phyloP scores from a whole-genome alignment of 768 basidiomycete species.

The Vararia minispora region DNA sequence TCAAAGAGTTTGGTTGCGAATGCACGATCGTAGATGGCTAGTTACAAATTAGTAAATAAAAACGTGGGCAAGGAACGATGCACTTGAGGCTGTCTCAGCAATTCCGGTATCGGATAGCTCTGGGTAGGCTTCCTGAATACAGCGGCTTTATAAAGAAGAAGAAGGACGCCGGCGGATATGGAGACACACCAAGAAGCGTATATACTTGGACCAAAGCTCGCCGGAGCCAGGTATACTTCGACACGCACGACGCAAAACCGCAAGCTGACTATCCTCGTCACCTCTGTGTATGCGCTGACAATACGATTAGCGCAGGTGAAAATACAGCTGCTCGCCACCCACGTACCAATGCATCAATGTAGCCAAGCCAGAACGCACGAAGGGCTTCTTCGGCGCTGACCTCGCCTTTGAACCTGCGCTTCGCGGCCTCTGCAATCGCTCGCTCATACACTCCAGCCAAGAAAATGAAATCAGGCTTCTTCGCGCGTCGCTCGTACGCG shows the following conservation, averaged over 20 bases:
- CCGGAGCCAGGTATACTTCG: conserved; percentile 70
- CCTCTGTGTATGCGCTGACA: conserved; percentile 36
- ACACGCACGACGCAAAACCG: conserved; percentile 43
- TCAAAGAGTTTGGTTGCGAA: conserved; percentile 8
- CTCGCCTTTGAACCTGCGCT: conserved; percentile 42
- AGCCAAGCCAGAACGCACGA: conserved; percentile 61
- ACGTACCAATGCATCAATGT: conserved; percentile 59
- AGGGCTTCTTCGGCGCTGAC: conserved; percentile 45
- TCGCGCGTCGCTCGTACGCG: conserved; percentile 47
- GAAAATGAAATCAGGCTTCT: conserved; percentile 45
- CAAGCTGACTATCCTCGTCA: conserved; percentile 30
- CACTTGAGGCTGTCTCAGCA: conserved; percentile 8
- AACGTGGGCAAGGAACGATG: neutral
- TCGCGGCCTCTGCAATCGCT: conserved; percentile 63
- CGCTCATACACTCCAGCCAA: conserved; percentile 59
- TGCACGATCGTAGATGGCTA: conserved; percentile 11
- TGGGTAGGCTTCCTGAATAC: neutral
- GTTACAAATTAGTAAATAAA: neutral
- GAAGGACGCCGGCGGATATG: too few relatives aligned
- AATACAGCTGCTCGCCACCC: neutral
- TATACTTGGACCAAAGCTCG: conserved; percentile 69
- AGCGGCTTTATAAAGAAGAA: neutral
- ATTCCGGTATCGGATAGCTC: conserved; percentile 8
- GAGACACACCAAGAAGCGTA: conserved; percentile 58
- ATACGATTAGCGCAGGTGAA: neutral